A percentile compares a stretch with the other conserved stretches of the same genome.
These are phyloP conservation scores for Mallotus repandus DNA, from an alignment of 441 rosid genomes.

Conservation along the genomic window DNA sequence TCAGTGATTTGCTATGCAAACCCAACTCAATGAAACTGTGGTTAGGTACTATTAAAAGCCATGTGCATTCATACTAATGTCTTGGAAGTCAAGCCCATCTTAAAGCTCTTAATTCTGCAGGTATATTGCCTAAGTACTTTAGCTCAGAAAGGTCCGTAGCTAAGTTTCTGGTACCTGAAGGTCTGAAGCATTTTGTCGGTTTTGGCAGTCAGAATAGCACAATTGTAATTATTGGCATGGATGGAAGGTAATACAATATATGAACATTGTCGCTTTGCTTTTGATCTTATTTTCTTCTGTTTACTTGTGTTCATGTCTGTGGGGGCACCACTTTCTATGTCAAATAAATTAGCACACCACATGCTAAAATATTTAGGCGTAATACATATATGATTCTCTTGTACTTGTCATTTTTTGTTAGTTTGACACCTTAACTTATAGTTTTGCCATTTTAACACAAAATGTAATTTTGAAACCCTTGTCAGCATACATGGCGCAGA, in stretches of 20 bases:
- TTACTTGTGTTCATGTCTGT: not conserved
- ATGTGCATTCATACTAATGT: not conserved
- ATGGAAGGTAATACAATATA: conserved; percentile 53
- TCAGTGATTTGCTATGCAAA: not conserved
- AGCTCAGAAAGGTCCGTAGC: conserved; percentile 69
- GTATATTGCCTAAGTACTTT: conserved; percentile 57
- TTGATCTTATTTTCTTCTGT: not conserved
- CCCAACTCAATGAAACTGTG: not conserved
- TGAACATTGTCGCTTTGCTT: not conserved
- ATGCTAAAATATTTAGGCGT: too few species aligned
- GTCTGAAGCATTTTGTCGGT: conserved; percentile 35
- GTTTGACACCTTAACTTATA: too few species aligned
- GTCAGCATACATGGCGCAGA: too few species aligned
- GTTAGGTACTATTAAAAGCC: not conserved
- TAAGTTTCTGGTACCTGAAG: conserved; percentile 47
- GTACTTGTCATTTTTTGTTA: too few species aligned
- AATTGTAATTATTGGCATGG: conserved; percentile 47
- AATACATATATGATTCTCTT: too few species aligned
- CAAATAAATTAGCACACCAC: too few species aligned
- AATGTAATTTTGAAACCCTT: too few species aligned
- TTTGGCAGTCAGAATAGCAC: conserved; percentile 52
- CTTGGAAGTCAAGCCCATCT: not conserved
- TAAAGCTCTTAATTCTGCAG: conserved; percentile 19
- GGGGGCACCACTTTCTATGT: too few species aligned
- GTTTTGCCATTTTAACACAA: too few species aligned